phyloP scores from a whole-genome alignment of 495 filamentous ascomycete genomes.

The Chlorociboria aeruginascens region DNA sequence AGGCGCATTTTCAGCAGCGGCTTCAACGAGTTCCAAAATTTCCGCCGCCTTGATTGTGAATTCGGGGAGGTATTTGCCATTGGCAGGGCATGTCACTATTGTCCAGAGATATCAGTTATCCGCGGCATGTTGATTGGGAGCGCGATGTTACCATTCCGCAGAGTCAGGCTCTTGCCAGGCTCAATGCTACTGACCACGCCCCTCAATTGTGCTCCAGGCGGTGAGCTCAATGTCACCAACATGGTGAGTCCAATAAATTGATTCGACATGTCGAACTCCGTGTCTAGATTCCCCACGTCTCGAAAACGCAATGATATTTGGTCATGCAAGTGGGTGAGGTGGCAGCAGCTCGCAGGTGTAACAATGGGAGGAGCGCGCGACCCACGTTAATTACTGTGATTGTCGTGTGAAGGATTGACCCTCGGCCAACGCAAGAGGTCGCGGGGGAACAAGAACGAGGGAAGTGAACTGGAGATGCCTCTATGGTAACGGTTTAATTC shows the following conservation, averaged over 20 bases:
- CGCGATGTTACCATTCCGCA: conserved; percentile 57
- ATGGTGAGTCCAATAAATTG: conserved; percentile 75
- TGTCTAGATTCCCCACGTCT: background rate
- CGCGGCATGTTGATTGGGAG: background rate
- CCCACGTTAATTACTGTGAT: too few species aligned
- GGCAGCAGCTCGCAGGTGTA: background rate
- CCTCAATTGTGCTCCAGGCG: conserved; percentile 50
- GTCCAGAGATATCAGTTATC: conserved; percentile 2
- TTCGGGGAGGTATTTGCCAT: conserved; percentile 24
- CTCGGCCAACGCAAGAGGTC: background rate
- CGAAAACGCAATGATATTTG: background rate
- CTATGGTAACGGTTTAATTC: too few species aligned
- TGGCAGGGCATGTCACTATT: conserved; percentile 16
- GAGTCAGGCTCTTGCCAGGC: conserved; percentile 57
- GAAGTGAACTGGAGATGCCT: too few species aligned
- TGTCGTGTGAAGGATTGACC: background rate
- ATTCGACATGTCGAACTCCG: conserved; percentile 14
- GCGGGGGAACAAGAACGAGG: background rate
- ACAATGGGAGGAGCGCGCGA: too few species aligned
- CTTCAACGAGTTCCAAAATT: conserved; percentile 28
- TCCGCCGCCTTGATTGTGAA: conserved; percentile 25
- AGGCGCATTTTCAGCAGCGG: conserved; percentile 15
- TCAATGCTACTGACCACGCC: conserved; percentile 63
- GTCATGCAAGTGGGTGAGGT: background rate
- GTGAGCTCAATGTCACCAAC: conserved; percentile 57